Evolutionary conservation across 1,139 yeast genomes (phyloP).

Genomic region (Candida tetrigidarum): DNA sequence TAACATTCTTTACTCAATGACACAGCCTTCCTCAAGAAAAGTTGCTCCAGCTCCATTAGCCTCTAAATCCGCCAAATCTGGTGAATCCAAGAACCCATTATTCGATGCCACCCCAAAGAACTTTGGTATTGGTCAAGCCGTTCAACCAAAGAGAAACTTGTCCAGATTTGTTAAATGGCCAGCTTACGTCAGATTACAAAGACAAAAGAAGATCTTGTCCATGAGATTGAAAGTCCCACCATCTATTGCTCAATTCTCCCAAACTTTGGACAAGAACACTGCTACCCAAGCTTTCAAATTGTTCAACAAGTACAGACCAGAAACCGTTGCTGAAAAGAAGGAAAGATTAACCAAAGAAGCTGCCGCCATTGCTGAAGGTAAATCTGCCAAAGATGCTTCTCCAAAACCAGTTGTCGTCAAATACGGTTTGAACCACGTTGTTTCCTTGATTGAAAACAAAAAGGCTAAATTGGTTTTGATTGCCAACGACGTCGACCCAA

Average conservation of each 20-base stretch:
- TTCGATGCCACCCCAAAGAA: constrained; percentile 84
- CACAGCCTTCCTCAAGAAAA: constrained; percentile 57
- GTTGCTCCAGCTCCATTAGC: constrained; percentile 57
- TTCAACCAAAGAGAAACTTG: constrained; percentile 96
- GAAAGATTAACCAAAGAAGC: constrained; percentile 99
- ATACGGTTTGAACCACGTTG: constrained; percentile 99
- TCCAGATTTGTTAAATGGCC: constrained; percentile 99
- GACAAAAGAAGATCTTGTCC: constrained; percentile 95
- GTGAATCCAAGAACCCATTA: constrained; percentile 37
- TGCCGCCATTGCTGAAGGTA: constrained; percentile 98
- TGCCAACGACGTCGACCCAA: constrained; percentile 99
- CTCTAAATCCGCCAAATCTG: constrained; percentile 34
- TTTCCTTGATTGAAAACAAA: constrained; percentile 95
- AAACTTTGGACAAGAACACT: constrained; percentile 96
- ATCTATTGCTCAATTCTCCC: constrained; percentile 93
- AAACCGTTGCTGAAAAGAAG: constrained; percentile 95
- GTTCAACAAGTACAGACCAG: constrained; percentile 99
- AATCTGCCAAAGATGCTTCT: constrained; percentile 92
- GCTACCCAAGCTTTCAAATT: constrained; percentile 96
- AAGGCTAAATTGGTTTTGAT: constrained; percentile 95
- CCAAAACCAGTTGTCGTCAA: constrained; percentile 95
- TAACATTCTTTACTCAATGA: constrained; percentile 65
- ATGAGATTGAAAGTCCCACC: constrained; percentile 99
- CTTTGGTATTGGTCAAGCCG: constrained; percentile 94
- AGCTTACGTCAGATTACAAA: constrained; percentile 84